phyloP scores from a whole-genome alignment of 768 basidiomycete genomes.

The Podaxis sp. region DNA sequence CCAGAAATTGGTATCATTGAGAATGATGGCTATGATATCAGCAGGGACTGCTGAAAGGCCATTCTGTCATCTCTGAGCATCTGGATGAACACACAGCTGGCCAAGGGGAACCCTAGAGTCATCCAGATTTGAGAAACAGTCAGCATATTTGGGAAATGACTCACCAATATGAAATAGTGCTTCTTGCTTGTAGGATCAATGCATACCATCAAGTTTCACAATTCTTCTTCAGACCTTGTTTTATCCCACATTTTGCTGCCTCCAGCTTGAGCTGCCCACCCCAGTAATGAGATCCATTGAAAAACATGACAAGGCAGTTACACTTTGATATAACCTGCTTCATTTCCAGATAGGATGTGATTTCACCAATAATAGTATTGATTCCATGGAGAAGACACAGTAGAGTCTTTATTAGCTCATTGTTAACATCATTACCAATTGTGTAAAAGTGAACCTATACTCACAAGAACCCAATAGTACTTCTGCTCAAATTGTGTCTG shows the following conservation, averaged over 20 bases:
- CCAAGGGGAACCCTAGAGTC: background rate
- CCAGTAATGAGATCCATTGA: constrained; percentile 32
- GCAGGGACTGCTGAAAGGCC: constrained; percentile 20
- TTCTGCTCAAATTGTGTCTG: constrained; percentile 17
- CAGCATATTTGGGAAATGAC: background rate
- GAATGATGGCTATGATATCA: constrained; percentile 23
- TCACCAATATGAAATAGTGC: constrained; percentile 15
- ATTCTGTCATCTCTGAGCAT: constrained; percentile 14
- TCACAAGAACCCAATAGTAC: constrained; percentile 25
- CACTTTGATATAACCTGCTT: constrained; percentile 21
- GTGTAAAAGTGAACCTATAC: background rate
- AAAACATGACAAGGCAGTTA: constrained; percentile 27
- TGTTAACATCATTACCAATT: background rate
- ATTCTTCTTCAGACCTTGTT: constrained; percentile 23
- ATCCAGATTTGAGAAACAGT: background rate
- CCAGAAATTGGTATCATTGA: constrained; percentile 23
- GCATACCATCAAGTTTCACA: constrained; percentile 26
- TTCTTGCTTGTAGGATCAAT: constrained; percentile 21
- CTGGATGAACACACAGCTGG: constrained; percentile 7
- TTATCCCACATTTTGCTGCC: constrained; percentile 17
- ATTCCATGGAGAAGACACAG: constrained; percentile 29
- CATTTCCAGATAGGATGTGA: constrained; percentile 21
- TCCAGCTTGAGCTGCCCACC: constrained; percentile 25
- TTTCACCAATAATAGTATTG: constrained; percentile 29
- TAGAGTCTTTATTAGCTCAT: constrained; percentile 19